Percentiles rank a stretch among this genome's conserved stretches.
phyloP scores from a whole-genome alignment of 345 rosid species.

The Acer yangbiense region DNA sequence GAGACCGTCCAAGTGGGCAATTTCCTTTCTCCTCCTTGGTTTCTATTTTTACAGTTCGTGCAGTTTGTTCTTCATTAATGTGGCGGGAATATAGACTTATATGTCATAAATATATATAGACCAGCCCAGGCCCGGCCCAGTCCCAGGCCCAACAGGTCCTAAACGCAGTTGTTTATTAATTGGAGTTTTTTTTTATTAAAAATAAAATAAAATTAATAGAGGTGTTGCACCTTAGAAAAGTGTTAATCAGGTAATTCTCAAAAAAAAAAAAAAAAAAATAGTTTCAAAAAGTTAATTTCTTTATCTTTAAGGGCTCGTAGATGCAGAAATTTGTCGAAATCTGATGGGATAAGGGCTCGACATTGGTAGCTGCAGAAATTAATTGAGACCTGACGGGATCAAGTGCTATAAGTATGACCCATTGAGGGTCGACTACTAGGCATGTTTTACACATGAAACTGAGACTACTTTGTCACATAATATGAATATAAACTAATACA shows the following conservation, averaged over 20 bases:
- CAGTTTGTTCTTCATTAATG: background rate
- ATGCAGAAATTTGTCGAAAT: too few relatives aligned
- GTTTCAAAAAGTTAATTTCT: too few relatives aligned
- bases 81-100: constrained; percentile 21
- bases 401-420: background rate
- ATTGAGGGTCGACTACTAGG: background rate
- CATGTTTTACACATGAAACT: background rate
- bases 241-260: too few relatives aligned
- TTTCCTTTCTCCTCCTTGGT: background rate
- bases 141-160: background rate
- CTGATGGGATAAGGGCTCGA: too few relatives aligned
- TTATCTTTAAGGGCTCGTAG: too few relatives aligned
- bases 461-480: background rate
- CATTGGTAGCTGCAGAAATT: too few relatives aligned
- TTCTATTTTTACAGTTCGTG: background rate
- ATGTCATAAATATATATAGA: background rate
- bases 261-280: too few relatives aligned
- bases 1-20: background rate
- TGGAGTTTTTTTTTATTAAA: too few relatives aligned
- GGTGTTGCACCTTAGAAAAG: too few relatives aligned
- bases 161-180: too few relatives aligned
- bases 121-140: background rate
- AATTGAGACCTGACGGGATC: too few relatives aligned
- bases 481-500: background rate
- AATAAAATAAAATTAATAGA: too few relatives aligned